Evolutionary conservation across 78 protist genomes (phyloP).

Genomic region (Guillardia theta): DNA sequence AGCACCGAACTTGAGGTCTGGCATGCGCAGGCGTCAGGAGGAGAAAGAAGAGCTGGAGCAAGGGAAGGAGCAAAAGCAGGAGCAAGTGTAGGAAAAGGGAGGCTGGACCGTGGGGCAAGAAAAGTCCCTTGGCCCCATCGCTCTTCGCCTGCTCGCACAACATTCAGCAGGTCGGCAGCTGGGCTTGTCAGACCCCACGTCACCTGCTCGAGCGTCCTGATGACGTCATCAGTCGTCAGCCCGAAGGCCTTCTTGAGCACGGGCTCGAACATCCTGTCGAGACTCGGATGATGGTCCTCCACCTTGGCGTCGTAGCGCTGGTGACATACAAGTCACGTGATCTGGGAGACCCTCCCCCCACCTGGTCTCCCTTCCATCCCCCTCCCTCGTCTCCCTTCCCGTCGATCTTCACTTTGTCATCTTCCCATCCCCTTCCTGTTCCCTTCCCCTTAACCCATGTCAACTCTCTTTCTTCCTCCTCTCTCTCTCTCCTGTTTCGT

Average conservation of each 20-base stretch:
- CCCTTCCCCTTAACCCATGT: background rate
- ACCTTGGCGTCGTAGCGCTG: background rate
- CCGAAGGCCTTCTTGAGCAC: conserved; percentile 1
- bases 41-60: background rate
- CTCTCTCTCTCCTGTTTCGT: background rate
- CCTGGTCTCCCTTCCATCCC: too few relatives aligned
- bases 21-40: too few relatives aligned
- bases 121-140: too few relatives aligned
- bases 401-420: background rate
- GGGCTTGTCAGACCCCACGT: too few relatives aligned
- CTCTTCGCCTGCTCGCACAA: too few relatives aligned
- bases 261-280: background rate
- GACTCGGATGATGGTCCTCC: background rate
- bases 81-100: background rate
- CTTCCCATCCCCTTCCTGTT: background rate
- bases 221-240: background rate
- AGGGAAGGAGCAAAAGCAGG: background rate
- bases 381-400: too few relatives aligned
- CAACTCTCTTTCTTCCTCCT: background rate
- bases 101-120: background rate
- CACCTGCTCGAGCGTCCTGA: background rate
- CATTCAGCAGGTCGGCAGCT: too few relatives aligned
- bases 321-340: background rate
- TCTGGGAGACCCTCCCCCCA: background rate
- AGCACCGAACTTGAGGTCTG: too few relatives aligned